Base-by-base conservation (phyloP, 2,329 filamentous ascomycete genomes). In the Kalaharituber pfeilii region DNA sequence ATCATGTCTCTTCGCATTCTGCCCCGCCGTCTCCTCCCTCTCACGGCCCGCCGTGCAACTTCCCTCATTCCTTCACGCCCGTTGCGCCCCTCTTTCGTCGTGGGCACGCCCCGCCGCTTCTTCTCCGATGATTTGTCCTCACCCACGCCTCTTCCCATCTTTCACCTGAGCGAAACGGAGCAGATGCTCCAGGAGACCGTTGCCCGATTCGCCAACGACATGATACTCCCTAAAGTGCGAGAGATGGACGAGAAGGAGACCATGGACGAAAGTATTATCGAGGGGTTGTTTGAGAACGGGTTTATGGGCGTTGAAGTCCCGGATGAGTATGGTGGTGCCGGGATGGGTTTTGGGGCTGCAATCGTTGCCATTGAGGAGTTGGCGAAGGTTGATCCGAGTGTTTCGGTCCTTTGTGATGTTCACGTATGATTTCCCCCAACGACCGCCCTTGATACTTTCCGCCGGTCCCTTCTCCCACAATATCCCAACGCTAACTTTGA, bases 361-460 rank as follows among this genome's bases (percentile, higher is more conserved):
- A 94, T 98, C 66, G 82, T 98, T 45, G 89, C 86, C 26, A 98
- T 98, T 64, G 91, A 98, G 72, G 91, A 98, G 75, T 75, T 98
- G 57, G 91, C 91, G 0, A 79, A 87, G 55, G 84, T 94, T 18
- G 91, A 98, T 66, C 91, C 91, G 39, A 93, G 85, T 62, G 91
- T 64, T 24, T 64, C 62, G 65, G 91, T 98, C 59, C 71, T 98
- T 73, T 86, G 88, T 55, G 91, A 98, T 69, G 91, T 98, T 22
- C 91, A 98, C 75, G 42, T 47, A 47, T 18, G 42, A 22, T 22
- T 45, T 20, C 39, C 39, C 30, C 30, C 30, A 9, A 36, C 30
- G 30, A 36, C 9, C 30, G 30, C 9, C n/a, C 9, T n/a, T n/a
- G 30, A n/a, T 9, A 36, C 9, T 36, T n/a, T n/a, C 30, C n/a